Evolutionary conservation across 1,284 basidiomycete species (phyloP).

Genomic region (Pyrrhoderma noxium): DNA sequence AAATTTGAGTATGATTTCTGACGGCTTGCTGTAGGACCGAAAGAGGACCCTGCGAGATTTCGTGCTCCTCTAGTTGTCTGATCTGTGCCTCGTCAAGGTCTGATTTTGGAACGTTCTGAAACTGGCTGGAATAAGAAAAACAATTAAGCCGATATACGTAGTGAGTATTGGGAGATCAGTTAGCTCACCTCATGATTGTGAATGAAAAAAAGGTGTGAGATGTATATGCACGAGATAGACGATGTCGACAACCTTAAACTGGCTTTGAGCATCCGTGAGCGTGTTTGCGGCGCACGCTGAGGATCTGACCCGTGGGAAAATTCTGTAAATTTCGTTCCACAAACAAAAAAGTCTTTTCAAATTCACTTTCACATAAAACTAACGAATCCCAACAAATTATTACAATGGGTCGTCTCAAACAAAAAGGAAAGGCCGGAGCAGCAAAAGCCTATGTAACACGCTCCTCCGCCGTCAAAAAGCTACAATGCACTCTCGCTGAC

Average conservation of each 20-base stretch:
- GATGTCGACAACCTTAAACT: not conserved
- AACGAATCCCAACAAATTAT: constrained; percentile 15
- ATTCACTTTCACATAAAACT: constrained; percentile 7
- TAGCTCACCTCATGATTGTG: constrained; percentile 17
- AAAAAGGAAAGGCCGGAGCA: constrained; percentile 87
- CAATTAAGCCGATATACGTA: not conserved
- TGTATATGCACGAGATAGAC: not conserved
- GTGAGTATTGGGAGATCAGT: not conserved
- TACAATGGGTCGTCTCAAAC: constrained; percentile 81
- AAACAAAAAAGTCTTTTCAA: not conserved
- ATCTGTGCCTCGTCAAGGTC: constrained; percentile 97
- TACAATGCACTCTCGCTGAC: constrained; percentile 95
- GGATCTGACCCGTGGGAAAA: constrained; percentile 12
- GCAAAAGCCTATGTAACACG: constrained; percentile 95
- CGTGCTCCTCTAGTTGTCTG: constrained; percentile 92
- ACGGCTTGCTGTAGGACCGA: constrained; percentile 98
- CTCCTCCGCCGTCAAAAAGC: constrained; percentile 83
- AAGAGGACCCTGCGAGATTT: constrained; percentile 94
- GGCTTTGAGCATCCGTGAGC: not conserved
- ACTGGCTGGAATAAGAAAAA: constrained; percentile 64
- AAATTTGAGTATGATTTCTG: constrained; percentile 94
- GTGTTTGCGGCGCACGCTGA: constrained; percentile 3
- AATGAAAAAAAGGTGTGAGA: not conserved
- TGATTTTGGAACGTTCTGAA: constrained; percentile 90
- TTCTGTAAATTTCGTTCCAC: not conserved